Percentiles rank a stretch among this genome's conserved stretches.
phyloP scores from a whole-genome alignment of 768 basidiomycete species.

The Leccinum barrowsii region DNA sequence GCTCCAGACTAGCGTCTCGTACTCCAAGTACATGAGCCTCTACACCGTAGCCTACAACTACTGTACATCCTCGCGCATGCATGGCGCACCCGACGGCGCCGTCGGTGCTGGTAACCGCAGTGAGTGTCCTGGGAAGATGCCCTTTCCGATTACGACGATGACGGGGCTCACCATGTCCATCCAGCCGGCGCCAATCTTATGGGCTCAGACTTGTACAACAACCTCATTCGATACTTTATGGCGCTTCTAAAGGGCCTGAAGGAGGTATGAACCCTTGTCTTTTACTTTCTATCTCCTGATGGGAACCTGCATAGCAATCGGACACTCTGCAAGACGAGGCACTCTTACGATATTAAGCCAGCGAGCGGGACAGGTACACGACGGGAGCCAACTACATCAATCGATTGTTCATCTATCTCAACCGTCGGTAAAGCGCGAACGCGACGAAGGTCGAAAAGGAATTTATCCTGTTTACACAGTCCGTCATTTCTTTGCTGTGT shows the following conservation, averaged over 20 bases:
- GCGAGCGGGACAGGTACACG: constrained; percentile 95
- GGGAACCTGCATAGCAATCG: constrained; percentile 50
- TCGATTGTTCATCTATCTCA: constrained; percentile 94
- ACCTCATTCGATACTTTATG: constrained; percentile 88
- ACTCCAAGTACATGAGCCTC: constrained; percentile 81
- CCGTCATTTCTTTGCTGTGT: constrained; percentile 26
- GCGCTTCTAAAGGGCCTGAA: constrained; percentile 67
- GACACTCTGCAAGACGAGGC: constrained; percentile 83
- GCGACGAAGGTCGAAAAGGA: constrained; percentile 93
- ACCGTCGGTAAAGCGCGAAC: constrained; percentile 97
- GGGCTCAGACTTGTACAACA: constrained; percentile 96
- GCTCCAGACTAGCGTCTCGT: constrained; percentile 83
- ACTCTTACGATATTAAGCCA: constrained; percentile 85
- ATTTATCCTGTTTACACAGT: constrained; percentile 97
- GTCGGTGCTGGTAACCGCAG: constrained; percentile 48
- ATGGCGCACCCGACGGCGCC: constrained; percentile 39
- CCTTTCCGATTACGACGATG: constrained; percentile 19
- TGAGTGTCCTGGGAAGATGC: constrained; percentile 40
- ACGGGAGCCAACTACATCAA: constrained; percentile 97
- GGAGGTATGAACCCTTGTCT: constrained; percentile 48
- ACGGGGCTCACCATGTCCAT: background rate
- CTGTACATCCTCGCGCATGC: constrained; percentile 87
- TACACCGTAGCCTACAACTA: constrained; percentile 98
- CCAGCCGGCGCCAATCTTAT: constrained; percentile 90
- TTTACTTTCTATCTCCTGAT: constrained; percentile 13